Evolutionary conservation across 305 asterid species (phyloP), one percentile per base, ranked within the genome.

Genomic region (Fraxinus nigra): DNA sequence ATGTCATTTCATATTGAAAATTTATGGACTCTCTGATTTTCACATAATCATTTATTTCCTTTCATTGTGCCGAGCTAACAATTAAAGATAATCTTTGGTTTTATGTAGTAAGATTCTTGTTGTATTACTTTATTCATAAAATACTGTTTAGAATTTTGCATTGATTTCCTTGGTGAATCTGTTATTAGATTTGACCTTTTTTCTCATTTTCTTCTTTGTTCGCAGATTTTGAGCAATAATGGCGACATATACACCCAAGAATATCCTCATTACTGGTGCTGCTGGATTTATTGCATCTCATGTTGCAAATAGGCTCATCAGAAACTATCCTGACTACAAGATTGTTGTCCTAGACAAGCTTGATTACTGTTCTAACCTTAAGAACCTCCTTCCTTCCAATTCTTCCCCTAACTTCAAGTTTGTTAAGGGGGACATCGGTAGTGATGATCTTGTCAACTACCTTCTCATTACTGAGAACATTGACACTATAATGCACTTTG

Each of bases 241-340:
- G 97, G 82, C 93, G 46, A 79, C 90, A 1, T 93, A 85, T 81
- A 87, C 87, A 46, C 97, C 98, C 11, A 92, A 92, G 90, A 94
- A 92, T 70, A 93, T 93, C 89, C 97, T 94, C 81, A 92, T 94
- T 30, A 94, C 98, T 46, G 98, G 98, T 75, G 98, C 98, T 11
- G 97, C 98, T 2, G 98, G 98, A n/a, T 94, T 94, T 81, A 94
- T 94, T 76, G 98, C 98, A 8, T 91, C 92, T 80, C 98, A 94
- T 88, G 97, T 92, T 9, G 98, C 98, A 0, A 94, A 94, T 81
- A 85, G 94, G 86, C 95, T 93, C 26, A 79, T 94, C 85, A 82
- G 97, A 40, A 93, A 83, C 89, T 88, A 93, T 84, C 95, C 98
- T 0, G 89, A 89, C 0, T 94, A 94, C 91, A 93, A 93, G 85